Evolutionary conservation across 2,329 filamentous ascomycete species (phyloP).

Genomic region (Tolypocladium tundrense): DNA sequence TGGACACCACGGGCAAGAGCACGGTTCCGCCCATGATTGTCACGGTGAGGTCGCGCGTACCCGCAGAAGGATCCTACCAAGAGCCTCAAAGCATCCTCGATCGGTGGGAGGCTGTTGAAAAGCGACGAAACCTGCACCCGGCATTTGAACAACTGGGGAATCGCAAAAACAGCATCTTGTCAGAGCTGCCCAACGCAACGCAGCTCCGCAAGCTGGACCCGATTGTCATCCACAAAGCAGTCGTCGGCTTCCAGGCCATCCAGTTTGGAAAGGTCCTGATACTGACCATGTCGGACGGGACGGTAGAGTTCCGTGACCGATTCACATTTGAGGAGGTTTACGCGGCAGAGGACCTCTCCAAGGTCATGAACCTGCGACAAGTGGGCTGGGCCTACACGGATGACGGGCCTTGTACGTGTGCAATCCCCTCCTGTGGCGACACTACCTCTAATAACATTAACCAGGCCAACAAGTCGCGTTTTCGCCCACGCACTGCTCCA

Average conservation of each 20-base stretch:
- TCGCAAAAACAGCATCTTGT: slow-evolving; percentile 44
- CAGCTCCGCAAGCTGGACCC: slow-evolving; percentile 57
- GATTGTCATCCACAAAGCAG: slow-evolving; percentile 58
- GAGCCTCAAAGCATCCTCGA: slow-evolving; percentile 66
- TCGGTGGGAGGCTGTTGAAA: slow-evolving; percentile 70
- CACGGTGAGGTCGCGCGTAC: slow-evolving; percentile 57
- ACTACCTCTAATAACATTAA: slow-evolving; percentile 10
- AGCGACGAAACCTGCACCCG: slow-evolving; percentile 56
- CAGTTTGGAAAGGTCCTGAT: slow-evolving; percentile 64
- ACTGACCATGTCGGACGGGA: slow-evolving; percentile 69
- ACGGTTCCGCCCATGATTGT: slow-evolving; percentile 53
- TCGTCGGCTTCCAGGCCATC: slow-evolving; percentile 57
- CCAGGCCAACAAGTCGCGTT: slow-evolving; percentile 49
- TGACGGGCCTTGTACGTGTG: slow-evolving; percentile 49
- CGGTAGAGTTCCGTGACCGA: slow-evolving; percentile 69
- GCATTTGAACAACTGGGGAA: slow-evolving; percentile 66
- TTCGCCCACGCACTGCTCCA: slow-evolving; percentile 50
- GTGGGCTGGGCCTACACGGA: slow-evolving; percentile 65
- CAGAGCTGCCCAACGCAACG: slow-evolving; percentile 20
- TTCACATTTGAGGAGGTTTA: slow-evolving; percentile 60
- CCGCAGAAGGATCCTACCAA: slow-evolving; percentile 45
- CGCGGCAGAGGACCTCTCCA: slow-evolving; percentile 51
- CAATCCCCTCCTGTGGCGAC: background rate
- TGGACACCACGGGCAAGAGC: slow-evolving; percentile 48
- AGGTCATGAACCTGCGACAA: slow-evolving; percentile 62